A percentile compares a stretch with the other conserved stretches of the same genome.
These are phyloP conservation scores for Megacollybia marginata DNA, from an alignment of 768 basidiomycete species.

Conservation along the genomic window DNA sequence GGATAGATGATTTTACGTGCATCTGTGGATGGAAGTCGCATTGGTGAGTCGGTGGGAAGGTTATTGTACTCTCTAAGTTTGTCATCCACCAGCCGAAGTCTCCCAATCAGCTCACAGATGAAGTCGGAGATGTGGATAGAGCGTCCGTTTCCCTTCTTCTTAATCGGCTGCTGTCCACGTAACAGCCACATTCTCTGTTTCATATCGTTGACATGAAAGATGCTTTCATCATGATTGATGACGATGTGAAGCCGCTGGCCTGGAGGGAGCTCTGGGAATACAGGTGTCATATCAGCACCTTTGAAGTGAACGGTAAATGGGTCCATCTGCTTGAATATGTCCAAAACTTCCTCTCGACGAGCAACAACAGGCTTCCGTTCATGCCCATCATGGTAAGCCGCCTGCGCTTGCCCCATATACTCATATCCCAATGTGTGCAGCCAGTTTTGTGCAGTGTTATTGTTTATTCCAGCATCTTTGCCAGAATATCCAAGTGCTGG, in stretches of 20 bases:
- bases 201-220: no score
- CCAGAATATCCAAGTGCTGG: no score
- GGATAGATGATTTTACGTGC: constrained; percentile 15
- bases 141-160: constrained; percentile 14
- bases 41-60: constrained; percentile 1
- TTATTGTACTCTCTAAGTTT: constrained; percentile 5
- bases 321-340: background rate
- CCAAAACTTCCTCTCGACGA: constrained; percentile 7
- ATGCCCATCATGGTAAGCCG: constrained; percentile 14
- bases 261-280: constrained; percentile 7
- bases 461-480: background rate
- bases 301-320: background rate
- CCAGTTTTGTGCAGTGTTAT: constrained; percentile 2
- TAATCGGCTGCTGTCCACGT: no score
- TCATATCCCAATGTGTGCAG: constrained; percentile 9
- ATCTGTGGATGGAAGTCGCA: constrained; percentile 2
- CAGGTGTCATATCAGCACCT: background rate
- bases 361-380: constrained; percentile 13
- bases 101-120: constrained; percentile 11
- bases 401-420: constrained; percentile 6
- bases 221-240: constrained; percentile 15
- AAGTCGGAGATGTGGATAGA: constrained; percentile 14
- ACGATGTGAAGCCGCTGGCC: constrained; percentile 9
- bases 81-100: constrained; percentile 5
- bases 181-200: constrained; percentile 8